A percentile compares a stretch with the other conserved stretches of the same genome.
These are phyloP conservation scores for Phalaenopsis equestris DNA, from an alignment of 106 monocot species.

Conservation along the genomic window DNA sequence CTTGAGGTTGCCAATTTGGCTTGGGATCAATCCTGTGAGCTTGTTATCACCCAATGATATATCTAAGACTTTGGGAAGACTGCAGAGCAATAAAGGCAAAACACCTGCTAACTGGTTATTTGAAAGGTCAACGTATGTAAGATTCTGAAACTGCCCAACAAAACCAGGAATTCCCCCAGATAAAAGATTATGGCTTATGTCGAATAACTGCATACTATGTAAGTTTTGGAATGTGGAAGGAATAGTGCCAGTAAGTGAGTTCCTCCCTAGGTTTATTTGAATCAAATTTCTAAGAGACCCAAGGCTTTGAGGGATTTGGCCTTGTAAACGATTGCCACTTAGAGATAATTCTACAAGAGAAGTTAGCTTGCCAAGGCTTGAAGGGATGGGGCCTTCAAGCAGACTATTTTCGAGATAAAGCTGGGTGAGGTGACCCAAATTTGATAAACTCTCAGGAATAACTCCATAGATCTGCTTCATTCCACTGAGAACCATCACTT, in stretches of 20 bases:
- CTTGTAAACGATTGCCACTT: conserved; percentile 43
- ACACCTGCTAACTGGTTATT: conserved; percentile 55
- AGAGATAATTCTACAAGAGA: conserved; percentile 44
- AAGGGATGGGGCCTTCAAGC: conserved; percentile 49
- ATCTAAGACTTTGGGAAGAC: conserved; percentile 29
- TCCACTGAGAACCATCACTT: conserved; percentile 49
- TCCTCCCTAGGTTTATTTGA: conserved; percentile 60
- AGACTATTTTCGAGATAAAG: conserved; percentile 68
- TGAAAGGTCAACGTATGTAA: conserved; percentile 64
- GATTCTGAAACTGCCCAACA: conserved; percentile 31
- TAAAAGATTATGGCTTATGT: conserved; percentile 51
- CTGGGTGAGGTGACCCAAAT: conserved; percentile 47
- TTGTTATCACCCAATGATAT: conserved; percentile 49
- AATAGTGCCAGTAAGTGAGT: conserved; percentile 40
- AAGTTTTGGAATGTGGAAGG: conserved; percentile 36
- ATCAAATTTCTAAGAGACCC: conserved; percentile 27
- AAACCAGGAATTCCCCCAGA: conserved; percentile 50
- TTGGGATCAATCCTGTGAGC: conserved; percentile 56
- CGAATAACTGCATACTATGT: conserved; percentile 35
- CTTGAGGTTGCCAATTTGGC: conserved; percentile 37
- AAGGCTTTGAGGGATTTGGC: conserved; percentile 45
- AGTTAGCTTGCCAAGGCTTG: conserved; percentile 30
- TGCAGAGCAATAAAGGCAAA: conserved; percentile 54
- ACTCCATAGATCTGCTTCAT: conserved; percentile 59
- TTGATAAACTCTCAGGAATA: conserved; percentile 45